Percentiles rank a stretch among this genome's conserved stretches.
These are phyloP conservation scores for Pleurotus giganteus DNA, from an alignment of 768 basidiomycete species.

Conservation along the genomic window DNA sequence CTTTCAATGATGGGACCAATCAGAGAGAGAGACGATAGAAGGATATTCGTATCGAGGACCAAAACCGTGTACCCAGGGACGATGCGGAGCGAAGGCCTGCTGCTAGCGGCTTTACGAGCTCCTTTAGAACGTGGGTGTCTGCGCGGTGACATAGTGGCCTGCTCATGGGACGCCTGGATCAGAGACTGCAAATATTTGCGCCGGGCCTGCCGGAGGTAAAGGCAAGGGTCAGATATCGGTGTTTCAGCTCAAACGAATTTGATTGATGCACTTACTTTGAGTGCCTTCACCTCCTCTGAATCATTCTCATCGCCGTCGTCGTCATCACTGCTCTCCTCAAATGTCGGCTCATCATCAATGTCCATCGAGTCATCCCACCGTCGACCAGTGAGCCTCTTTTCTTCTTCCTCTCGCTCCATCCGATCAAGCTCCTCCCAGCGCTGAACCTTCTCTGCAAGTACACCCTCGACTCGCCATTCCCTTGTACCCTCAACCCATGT, in stretches of 20 bases:
- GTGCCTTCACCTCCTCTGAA: slow-evolving; percentile 68
- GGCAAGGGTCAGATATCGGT: slow-evolving; percentile 14
- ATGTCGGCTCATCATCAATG: slow-evolving; percentile 58
- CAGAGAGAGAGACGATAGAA: slow-evolving; percentile 77
- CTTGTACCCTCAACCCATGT: slow-evolving; percentile 57
- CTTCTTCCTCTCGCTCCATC: slow-evolving; percentile 66
- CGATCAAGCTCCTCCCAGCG: slow-evolving; percentile 71
- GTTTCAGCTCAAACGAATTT: slow-evolving; percentile 9
- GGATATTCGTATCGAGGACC: slow-evolving; percentile 93
- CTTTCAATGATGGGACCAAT: slow-evolving; percentile 78
- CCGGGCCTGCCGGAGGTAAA: slow-evolving; percentile 50
- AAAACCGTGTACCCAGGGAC: slow-evolving; percentile 87
- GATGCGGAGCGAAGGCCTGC: slow-evolving; percentile 48
- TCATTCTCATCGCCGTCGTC: slow-evolving; percentile 66
- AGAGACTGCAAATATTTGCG: slow-evolving; percentile 71
- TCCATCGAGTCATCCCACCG: slow-evolving; percentile 73
- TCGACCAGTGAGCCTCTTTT: slow-evolving; percentile 56
- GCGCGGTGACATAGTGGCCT: slow-evolving; percentile 22
- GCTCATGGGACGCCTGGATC: slow-evolving; percentile 43
- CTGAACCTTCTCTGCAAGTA: slow-evolving; percentile 64
- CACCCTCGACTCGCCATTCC: slow-evolving; percentile 63
- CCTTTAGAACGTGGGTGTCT: slow-evolving; percentile 25
- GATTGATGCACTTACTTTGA: slow-evolving; percentile 57
- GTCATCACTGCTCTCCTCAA: slow-evolving; percentile 48
- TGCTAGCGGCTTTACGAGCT: slow-evolving; percentile 25